These are phyloP conservation scores for Lentinula sp. DNA, from an alignment of 768 basidiomycete genomes.

Conservation along the genomic window DNA sequence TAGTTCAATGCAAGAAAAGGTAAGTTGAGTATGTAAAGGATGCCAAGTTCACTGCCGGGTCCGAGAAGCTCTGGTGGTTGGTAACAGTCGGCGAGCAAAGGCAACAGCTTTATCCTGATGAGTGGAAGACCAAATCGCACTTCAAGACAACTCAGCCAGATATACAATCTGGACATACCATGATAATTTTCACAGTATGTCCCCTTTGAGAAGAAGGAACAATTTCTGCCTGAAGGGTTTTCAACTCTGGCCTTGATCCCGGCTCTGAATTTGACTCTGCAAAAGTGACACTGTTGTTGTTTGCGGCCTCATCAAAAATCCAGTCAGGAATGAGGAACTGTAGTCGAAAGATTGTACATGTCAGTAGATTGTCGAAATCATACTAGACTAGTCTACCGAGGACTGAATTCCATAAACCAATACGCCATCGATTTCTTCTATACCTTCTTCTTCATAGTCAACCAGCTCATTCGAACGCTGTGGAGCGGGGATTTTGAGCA, in stretches of 20 bases:
- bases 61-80: background rate
- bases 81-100: background rate
- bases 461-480: background rate
- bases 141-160: no score
- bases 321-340: constrained; percentile 2
- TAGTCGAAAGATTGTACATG: no score
- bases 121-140: background rate
- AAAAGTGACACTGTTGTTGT: background rate
- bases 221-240: background rate
- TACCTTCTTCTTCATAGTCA: background rate
- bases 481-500: background rate
- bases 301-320: background rate
- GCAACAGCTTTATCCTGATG: background rate
- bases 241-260: background rate
- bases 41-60: background rate
- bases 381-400: background rate
- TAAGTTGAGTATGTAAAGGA: background rate
- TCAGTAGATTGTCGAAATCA: background rate
- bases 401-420: background rate
- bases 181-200: background rate
- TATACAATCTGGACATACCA: background rate
- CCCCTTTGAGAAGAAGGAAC: background rate
- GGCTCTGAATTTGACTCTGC: background rate
- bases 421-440: background rate
- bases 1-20: background rate